A percentile compares a stretch with the other conserved stretches of the same genome.
phyloP scores from a whole-genome alignment of 805 yeast species.

The Barnettozyma salicaria region DNA sequence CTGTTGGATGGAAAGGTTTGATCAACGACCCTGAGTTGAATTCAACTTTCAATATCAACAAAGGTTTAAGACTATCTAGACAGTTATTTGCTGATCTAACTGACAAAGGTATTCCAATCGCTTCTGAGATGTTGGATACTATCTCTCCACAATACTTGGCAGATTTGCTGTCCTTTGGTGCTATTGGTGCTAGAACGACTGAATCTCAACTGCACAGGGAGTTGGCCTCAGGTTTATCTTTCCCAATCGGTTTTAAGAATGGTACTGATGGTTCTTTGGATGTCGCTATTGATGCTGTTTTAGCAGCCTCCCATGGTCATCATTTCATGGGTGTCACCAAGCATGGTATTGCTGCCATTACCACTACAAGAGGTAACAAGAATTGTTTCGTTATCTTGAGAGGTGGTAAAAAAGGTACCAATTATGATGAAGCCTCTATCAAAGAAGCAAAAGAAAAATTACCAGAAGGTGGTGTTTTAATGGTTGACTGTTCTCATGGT shows the following conservation, averaged over 20 bases:
- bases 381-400: slow-evolving; percentile 91
- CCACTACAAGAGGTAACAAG: slow-evolving; percentile 92
- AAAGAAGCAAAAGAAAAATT: slow-evolving; percentile 65
- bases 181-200: slow-evolving; percentile 98
- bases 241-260: slow-evolving; percentile 98
- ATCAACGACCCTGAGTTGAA: slow-evolving; percentile 96
- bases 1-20: slow-evolving; percentile 98
- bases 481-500: slow-evolving; percentile 99
- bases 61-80: slow-evolving; percentile 85
- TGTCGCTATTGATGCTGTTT: slow-evolving; percentile 91
- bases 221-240: slow-evolving; percentile 94
- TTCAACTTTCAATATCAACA: slow-evolving; percentile 88
- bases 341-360: slow-evolving; percentile 94
- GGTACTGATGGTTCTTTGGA: slow-evolving; percentile 95
- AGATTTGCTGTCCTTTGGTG: slow-evolving; percentile 89
- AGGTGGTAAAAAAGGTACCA: slow-evolving; percentile 94
- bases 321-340: slow-evolving; percentile 97
- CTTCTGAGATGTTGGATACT: slow-evolving; percentile 96
- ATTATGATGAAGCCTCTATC: slow-evolving; percentile 80
- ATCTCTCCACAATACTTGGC: slow-evolving; percentile 94
- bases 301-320: slow-evolving; percentile 87
- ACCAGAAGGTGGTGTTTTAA: slow-evolving; percentile 45
- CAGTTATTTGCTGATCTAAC: slow-evolving; percentile 80
- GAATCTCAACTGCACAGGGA: slow-evolving; percentile 98
- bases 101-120: slow-evolving; percentile 78